Evolutionary conservation across 441 rosid species (phyloP).

Genomic region (Euphorbia schlechtendalii): DNA sequence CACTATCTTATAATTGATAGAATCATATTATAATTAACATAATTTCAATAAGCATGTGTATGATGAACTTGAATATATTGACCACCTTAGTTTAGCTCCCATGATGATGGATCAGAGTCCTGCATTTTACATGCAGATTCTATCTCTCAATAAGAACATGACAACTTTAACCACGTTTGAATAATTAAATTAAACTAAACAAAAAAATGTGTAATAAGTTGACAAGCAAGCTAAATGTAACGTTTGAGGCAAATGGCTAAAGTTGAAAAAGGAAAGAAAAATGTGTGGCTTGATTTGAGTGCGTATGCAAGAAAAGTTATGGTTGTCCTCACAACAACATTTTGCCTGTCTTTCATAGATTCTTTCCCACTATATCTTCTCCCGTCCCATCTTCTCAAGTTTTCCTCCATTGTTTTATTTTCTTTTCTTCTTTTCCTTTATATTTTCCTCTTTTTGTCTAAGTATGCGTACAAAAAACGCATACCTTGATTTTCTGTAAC

Average conservation of each 20-base stretch:
- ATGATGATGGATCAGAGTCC: not conserved
- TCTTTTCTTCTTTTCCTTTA: not conserved
- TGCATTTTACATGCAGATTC: not conserved
- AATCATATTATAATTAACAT: not conserved
- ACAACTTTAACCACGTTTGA: not conserved
- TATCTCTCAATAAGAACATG: too few relatives aligned
- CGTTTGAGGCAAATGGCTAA: not conserved
- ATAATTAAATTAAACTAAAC: not conserved
- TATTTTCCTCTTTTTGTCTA: constrained; percentile 2
- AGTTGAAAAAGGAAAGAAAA: not conserved
- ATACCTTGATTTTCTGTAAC: constrained; percentile 15
- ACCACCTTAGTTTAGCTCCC: not conserved
- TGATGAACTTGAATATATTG: not conserved
- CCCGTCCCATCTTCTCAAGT: constrained; percentile 18
- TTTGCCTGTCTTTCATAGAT: constrained; percentile 24
- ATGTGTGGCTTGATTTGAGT: constrained; percentile 8
- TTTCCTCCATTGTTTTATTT: constrained; percentile 9
- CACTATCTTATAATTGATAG: not conserved
- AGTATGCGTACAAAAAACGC: constrained; percentile 27
- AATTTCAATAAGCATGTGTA: constrained; percentile 3
- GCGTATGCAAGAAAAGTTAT: constrained; percentile 12
- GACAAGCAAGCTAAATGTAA: not conserved
- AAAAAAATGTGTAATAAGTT: not conserved
- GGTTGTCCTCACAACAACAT: constrained; percentile 21
- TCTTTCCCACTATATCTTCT: constrained; percentile 22